Percentiles rank a stretch among this genome's conserved stretches.
These are phyloP conservation scores for Solanum virginianum DNA, from an alignment of 257 asterid genomes.

Conservation along the genomic window DNA sequence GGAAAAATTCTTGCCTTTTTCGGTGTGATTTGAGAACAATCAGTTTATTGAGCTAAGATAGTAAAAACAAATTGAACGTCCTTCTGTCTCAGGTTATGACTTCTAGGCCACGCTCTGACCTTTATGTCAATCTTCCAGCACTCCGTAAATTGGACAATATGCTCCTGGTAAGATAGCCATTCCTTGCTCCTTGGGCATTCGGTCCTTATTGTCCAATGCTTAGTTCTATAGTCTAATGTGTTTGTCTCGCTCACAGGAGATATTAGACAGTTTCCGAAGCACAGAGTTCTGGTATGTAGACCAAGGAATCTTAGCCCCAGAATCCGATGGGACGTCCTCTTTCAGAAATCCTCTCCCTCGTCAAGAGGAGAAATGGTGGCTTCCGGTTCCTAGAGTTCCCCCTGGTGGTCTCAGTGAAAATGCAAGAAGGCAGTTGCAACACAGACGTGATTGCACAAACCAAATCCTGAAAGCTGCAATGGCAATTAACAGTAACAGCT, in stretches of 20 bases:
- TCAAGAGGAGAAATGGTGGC: slow-evolving; percentile 87
- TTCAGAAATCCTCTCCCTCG: slow-evolving; percentile 39
- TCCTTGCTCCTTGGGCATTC: neutral
- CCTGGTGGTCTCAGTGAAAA: slow-evolving; percentile 50
- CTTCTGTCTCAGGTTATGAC: slow-evolving; percentile 54
- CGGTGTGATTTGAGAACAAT: neutral
- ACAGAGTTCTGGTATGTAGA: slow-evolving; percentile 83
- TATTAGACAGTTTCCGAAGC: slow-evolving; percentile 44
- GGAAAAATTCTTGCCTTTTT: neutral
- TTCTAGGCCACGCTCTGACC: slow-evolving; percentile 58
- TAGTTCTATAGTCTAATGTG: neutral
- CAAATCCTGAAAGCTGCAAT: slow-evolving; percentile 83
- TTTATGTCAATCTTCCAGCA: slow-evolving; percentile 71
- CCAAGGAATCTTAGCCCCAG: slow-evolving; percentile 42
- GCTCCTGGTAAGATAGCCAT: slow-evolving; percentile 49
- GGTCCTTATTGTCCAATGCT: neutral
- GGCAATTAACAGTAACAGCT: slow-evolving; percentile 60
- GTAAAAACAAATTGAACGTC: neutral
- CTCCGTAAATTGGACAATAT: slow-evolving; percentile 70
- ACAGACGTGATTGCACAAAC: slow-evolving; percentile 56
- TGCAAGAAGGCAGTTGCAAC: slow-evolving; percentile 49
- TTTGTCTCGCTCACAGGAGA: slow-evolving; percentile 28
- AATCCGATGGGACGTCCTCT: slow-evolving; percentile 43
- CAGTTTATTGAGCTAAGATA: neutral
- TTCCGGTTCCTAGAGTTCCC: slow-evolving; percentile 73